Evolutionary conservation across 305 asterid genomes (phyloP).

Genomic region (Salvia sclarea): DNA sequence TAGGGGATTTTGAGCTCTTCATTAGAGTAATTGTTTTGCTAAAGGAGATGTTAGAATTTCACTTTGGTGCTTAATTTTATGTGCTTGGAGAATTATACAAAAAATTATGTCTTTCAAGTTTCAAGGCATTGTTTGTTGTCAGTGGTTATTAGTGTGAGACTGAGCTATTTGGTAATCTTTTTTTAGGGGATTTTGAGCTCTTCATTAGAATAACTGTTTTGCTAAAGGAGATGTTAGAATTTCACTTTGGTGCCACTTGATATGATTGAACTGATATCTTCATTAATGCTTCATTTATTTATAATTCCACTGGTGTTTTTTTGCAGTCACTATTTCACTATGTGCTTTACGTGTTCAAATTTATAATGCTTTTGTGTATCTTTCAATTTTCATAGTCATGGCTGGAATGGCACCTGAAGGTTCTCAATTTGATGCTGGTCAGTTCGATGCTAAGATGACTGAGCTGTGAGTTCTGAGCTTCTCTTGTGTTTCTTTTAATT

Average conservation of each 20-base stretch:
- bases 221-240: background rate
- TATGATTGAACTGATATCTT: background rate
- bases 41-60: background rate
- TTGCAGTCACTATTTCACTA: background rate
- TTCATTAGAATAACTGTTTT: background rate
- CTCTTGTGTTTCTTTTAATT: background rate
- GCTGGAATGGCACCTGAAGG: conserved; percentile 73
- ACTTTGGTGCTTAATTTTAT: background rate
- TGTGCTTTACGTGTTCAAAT: background rate
- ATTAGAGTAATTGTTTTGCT: background rate
- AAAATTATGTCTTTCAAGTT: no score
- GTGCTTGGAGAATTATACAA: no score
- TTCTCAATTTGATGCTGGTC: conserved; percentile 71
- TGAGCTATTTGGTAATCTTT: no score
- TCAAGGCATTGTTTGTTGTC: no score
- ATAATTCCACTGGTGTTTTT: background rate
- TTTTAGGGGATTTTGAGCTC: no score
- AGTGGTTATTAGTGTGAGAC: no score
- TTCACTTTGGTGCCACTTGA: background rate
- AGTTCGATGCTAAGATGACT: conserved; percentile 66
- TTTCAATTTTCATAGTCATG: conserved; percentile 49
- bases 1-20: no score
- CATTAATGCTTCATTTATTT: background rate
- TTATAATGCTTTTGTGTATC: background rate
- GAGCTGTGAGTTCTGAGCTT: conserved; percentile 57